Base-by-base conservation (phyloP, 495 filamentous ascomycete species). In the Aspergillus panamensis region DNA sequence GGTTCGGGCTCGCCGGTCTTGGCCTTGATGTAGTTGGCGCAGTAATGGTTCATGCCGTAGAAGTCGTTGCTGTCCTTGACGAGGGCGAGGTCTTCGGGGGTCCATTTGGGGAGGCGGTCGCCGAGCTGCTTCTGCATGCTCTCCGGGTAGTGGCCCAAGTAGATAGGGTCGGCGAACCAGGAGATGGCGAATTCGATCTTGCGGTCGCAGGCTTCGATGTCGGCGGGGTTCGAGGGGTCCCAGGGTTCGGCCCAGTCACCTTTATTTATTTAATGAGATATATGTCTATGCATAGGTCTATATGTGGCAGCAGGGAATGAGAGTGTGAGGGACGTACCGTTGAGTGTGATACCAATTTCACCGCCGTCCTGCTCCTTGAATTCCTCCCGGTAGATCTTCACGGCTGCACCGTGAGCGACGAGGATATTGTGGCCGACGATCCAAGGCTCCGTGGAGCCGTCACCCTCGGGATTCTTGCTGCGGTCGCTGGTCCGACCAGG, bases 21-120 rank as follows among this genome's bases (percentile, higher is more conserved):
- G 73, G 89, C 85, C 67, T 84, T 85, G 74, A 91, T 85, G 75
- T 87, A 92, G 79, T 90, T 87, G 64, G 87, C 85, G 53, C 87
- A 90, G 78, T 91, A 90, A 76, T 90, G 87, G 77, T 91, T 90
- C 87, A 90, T 89, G 60, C 88, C 87, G 72, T 90, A 90, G 69
- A 91, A 91, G 73, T 91, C 87, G 67, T 90, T 90, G 68, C 84
- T 88, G 40, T 87, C 87, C 51, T 87, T 78, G 43, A 91, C 83
- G 8, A 90, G 77, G 3, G 82, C 83, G 8, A 80, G 66, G 61
- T 90, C 88, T 60, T 89, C 84, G 20, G 76, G 58, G 0, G 84
- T 85, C 70, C 84, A 89, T 16, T 76, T 74, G 13, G 87, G 87
- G 49, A 92, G 77, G 6, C 87, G 81, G 64, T 84, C 73, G 37